Percentiles rank a stretch among this genome's conserved stretches.
phyloP scores from a whole-genome alignment of 176 grass and related monocot species.

The Raddia distichophylla region DNA sequence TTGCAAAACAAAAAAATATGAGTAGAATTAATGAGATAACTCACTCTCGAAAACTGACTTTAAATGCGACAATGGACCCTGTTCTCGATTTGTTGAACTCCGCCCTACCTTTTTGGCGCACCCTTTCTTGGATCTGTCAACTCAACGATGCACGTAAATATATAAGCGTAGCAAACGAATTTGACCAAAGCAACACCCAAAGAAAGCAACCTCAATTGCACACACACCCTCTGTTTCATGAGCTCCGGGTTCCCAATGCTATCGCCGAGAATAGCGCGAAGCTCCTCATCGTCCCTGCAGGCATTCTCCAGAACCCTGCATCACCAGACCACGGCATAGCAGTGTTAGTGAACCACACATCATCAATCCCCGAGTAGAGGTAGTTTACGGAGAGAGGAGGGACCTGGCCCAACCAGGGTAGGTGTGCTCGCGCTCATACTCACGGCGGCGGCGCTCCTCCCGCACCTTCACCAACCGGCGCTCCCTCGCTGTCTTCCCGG shows the following conservation, averaged over 20 bases:
- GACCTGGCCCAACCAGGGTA: conserved; percentile 92
- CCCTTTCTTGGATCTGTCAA: conserved; percentile 79
- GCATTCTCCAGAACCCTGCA: conserved; percentile 89
- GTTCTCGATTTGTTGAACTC: conserved; percentile 73
- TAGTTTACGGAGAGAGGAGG: too few relatives aligned
- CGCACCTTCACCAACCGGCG: conserved; percentile 83
- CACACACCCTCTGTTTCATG: conserved; percentile 83
- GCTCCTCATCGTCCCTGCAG: conserved; percentile 80
- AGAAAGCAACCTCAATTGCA: background rate
- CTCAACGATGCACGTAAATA: background rate
- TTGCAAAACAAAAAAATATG: background rate
- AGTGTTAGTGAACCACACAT: background rate
- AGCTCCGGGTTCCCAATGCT: conserved; percentile 91
- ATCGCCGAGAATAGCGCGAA: conserved; percentile 87
- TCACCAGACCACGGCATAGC: background rate
- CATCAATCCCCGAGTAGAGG: too few relatives aligned
- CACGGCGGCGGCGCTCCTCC: conserved; percentile 74
- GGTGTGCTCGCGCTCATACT: conserved; percentile 65
- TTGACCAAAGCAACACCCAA: background rate
- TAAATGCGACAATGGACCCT: conserved; percentile 76
- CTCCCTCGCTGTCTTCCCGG: conserved; percentile 68
- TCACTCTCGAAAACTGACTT: conserved; percentile 96
- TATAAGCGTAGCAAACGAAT: background rate
- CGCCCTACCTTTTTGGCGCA: conserved; percentile 69
- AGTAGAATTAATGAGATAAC: conserved; percentile 11